A percentile compares a stretch with the other conserved stretches of the same genome.
phyloP scores from a whole-genome alignment of 1,284 basidiomycete species.

The Puccinia horiana region DNA sequence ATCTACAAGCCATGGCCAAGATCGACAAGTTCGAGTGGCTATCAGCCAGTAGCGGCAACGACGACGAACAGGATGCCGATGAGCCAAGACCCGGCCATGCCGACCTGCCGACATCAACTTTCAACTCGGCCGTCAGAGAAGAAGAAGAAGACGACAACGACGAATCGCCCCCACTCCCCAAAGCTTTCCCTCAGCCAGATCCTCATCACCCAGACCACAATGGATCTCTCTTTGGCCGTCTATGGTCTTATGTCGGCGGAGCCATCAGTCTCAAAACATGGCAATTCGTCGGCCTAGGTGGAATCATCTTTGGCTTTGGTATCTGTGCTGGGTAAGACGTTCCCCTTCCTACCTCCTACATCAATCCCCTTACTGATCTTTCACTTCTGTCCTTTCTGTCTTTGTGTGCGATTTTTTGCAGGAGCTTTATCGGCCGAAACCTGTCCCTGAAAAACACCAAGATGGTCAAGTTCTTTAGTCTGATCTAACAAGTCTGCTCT shows the following conservation, averaged over 20 bases:
- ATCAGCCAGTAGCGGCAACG: constrained; percentile 14
- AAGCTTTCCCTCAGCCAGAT: not conserved
- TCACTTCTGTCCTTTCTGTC: not conserved
- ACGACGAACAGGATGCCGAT: constrained; percentile 23
- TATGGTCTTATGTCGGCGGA: not conserved
- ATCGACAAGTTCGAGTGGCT: constrained; percentile 13
- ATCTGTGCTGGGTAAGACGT: constrained; percentile 26
- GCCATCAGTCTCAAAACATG: constrained; percentile 41
- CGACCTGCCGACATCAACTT: constrained; percentile 33
- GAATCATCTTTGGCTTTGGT: constrained; percentile 35
- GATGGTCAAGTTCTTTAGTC: not conserved
- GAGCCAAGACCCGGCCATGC: constrained; percentile 28
- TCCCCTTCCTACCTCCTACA: not conserved
- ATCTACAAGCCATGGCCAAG: constrained; percentile 28
- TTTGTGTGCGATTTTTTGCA: not conserved
- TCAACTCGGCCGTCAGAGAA: constrained; percentile 9
- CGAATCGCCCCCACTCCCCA: not conserved
- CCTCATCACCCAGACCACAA: not conserved
- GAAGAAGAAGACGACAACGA: not conserved
- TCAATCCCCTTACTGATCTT: not conserved
- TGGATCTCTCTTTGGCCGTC: not conserved
- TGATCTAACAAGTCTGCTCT: not conserved
- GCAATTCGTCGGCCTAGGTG: constrained; percentile 41
- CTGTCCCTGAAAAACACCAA: not conserved
- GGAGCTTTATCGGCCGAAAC: constrained; percentile 22